A percentile compares a stretch with the other conserved stretches of the same genome.
Evolutionary conservation across 2,329 filamentous ascomycete species (phyloP).

Genomic region (Magnaporthiopsis rhizophila): DNA sequence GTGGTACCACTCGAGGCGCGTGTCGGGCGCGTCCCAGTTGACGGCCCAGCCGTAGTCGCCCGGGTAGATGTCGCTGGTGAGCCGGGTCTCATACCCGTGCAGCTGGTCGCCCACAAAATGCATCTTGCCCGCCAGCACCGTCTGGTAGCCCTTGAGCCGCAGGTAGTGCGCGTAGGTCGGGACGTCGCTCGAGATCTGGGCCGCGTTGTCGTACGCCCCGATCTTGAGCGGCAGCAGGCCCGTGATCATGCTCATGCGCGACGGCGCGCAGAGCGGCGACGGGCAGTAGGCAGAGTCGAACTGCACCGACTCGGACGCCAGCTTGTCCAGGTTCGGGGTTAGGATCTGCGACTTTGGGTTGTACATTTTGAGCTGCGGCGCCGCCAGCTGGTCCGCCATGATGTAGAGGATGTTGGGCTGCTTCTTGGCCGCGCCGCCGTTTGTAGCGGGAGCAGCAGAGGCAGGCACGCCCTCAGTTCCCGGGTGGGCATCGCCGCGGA

Average conservation of each 20-base stretch:
- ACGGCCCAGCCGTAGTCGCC: constrained; percentile 92
- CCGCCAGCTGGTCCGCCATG: constrained; percentile 93
- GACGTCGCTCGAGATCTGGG: constrained; percentile 72
- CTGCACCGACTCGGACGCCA: constrained; percentile 75
- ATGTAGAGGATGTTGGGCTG: constrained; percentile 71
- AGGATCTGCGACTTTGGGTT: constrained; percentile 83
- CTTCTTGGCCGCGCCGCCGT: constrained; percentile 18
- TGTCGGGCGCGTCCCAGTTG: constrained; percentile 87
- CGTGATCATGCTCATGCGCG: constrained; percentile 89
- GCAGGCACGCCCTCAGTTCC: constrained; percentile 4
- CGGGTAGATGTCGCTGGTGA: constrained; percentile 94
- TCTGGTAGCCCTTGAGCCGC: constrained; percentile 78
- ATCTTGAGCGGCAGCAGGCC: constrained; percentile 89
- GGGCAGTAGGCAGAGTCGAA: constrained; percentile 95
- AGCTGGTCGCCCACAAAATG: constrained; percentile 94
- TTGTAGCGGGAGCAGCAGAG: constrained; percentile 1
- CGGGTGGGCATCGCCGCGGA: constrained; percentile 13
- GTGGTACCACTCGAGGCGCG: constrained; percentile 88
- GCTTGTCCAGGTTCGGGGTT: constrained; percentile 79
- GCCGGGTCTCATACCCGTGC: constrained; percentile 83
- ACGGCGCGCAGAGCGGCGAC: constrained; percentile 84
- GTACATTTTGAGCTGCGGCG: constrained; percentile 86
- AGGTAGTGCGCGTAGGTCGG: constrained; percentile 93
- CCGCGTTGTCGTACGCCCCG: constrained; percentile 84
- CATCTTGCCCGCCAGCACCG: constrained; percentile 90